Evolutionary conservation across 2,329 filamentous ascomycete genomes (phyloP).

Genomic region (Phaeosphaeriaceae sp.): DNA sequence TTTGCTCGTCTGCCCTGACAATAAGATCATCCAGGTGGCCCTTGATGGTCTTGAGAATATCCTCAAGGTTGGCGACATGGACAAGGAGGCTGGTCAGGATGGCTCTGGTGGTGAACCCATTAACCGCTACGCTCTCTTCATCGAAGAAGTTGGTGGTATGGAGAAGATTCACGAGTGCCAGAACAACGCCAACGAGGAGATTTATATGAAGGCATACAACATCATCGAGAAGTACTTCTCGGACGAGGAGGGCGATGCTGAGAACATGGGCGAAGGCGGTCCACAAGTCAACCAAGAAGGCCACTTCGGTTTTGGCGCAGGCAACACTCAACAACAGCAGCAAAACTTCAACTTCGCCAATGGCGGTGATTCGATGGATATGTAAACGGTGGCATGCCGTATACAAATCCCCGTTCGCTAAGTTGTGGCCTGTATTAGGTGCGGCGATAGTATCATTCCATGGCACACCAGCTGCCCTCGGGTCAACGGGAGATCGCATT

Average conservation of each 20-base stretch:
- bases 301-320: conserved; percentile 78
- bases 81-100: conserved; percentile 84
- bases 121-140: conserved; percentile 97
- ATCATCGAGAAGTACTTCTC: conserved; percentile 99
- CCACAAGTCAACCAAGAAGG: conserved; percentile 74
- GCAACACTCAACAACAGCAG: conserved; percentile 64
- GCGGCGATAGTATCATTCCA: conserved; percentile 8
- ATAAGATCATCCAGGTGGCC: conserved; percentile 99
- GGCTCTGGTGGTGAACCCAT: conserved; percentile 67
- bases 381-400: conserved; percentile 56
- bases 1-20: conserved; percentile 92
- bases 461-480: conserved; percentile 16
- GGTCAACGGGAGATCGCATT: conserved; percentile 23
- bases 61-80: conserved; percentile 97
- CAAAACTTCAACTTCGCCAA: conserved; percentile 95
- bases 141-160: conserved; percentile 98
- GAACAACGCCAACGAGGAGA: conserved; percentile 99
- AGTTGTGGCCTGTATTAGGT: conserved; percentile 8
- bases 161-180: conserved; percentile 99
- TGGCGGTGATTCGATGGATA: conserved; percentile 75
- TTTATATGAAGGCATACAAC: conserved; percentile 99
- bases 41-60: conserved; percentile 99
- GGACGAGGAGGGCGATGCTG: conserved; percentile 86
- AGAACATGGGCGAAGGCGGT: conserved; percentile 78
- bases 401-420: conserved; percentile 12